Base-by-base conservation (phyloP, 2,329 filamentous ascomycete genomes). In the Fusarium acutatum region DNA sequence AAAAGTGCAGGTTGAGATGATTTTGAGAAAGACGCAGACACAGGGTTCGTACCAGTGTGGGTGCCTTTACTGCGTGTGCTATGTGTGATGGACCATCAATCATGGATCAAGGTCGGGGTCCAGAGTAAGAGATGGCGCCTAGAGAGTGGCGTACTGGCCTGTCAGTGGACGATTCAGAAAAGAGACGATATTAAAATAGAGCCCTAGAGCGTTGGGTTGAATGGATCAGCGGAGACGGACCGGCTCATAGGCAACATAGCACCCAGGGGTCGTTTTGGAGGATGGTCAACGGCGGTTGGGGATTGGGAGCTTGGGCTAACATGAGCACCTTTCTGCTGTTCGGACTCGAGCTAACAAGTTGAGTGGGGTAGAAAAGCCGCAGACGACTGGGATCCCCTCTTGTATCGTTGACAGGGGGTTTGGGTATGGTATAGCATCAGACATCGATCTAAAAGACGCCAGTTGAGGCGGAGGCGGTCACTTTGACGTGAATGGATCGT, bases 111-210 rank as follows among this genome's bases (percentile, higher is more conserved):
- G 77, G 79, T 77, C 63, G 74, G 74, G 69, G 75, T 77, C 76
- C 71, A 81, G 79, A 82, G 80, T 81, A 80, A 81, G 81, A 83
- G 81, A 81, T 80, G 83, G 85, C 84, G 84, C 81, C 82, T 85
- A 84, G 77, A 76, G 73, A 76, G 79, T 75, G 75, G 79, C 79
- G 79, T 80, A 74, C 79, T 79, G 80, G 79, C 79, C 79, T 83
- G 81, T 83, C 80, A 85, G 79, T 85, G 84, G 84, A 82, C 79
- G 81, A 77, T 62, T 74, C 60, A 73, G 68, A 72, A 72, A 73
- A 77, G 72, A 80, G 76, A 77, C 80, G 44, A 82, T 83, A 83
- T 85, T 83, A 85, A 84, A 85, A 84, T 83, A 85, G 83, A 81
- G 79, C 77, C 68, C 73, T 79, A 71, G 71, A 72, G 75, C 72